Base-by-base conservation (phyloP, 441 rosid species). In the Pelargonium myrrhifolium region DNA sequence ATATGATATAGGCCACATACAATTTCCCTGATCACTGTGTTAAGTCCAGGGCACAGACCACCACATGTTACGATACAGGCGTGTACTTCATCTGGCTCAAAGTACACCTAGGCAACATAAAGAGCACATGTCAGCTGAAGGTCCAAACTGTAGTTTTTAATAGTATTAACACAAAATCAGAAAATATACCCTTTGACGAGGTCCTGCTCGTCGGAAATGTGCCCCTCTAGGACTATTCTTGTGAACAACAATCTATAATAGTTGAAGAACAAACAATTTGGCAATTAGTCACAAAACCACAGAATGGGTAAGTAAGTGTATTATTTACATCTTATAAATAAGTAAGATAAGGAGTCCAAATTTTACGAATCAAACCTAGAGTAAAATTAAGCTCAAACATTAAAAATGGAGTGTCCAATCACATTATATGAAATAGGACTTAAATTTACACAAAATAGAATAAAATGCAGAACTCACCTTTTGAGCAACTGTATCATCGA, bases 1-100 rank as follows among this genome's bases (percentile, higher is more conserved):
- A 91, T 89, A 64, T 88, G 72, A 69, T 88, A 58, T 74, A 94
- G 78, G 68, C 88, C 87, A 15, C 87, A 87, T 20, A 89, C 97
- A 8, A 94, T 81, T 81, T 93, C 97, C 82, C 97, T 87, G 65
- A 93, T 89, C 64, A 92, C 97, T 2, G 99, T 94, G 77, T 94
- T 94, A 28, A 94, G 92, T 21, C 98, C 98, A 3, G 98, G 99
- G 80, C 97, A 91, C 45, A 94, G 84, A 47, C 99, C 99, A 0
- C 99, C 98, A 64, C 99, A 94, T 0, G 99, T 94, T 42, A 94
- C 99, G 43, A 94, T 89, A 73, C 96, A 86, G 67, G 97, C 97
- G 72, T 82, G 84, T 72, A 92, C 98, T 71, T 94, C 97, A 65
- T 89, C 98, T 0, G 96, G 69, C 59, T 87, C 85, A 64, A 89